Evolutionary conservation across 768 basidiomycete genomes (phyloP).

Genomic region (Favolaschia claudopus): DNA sequence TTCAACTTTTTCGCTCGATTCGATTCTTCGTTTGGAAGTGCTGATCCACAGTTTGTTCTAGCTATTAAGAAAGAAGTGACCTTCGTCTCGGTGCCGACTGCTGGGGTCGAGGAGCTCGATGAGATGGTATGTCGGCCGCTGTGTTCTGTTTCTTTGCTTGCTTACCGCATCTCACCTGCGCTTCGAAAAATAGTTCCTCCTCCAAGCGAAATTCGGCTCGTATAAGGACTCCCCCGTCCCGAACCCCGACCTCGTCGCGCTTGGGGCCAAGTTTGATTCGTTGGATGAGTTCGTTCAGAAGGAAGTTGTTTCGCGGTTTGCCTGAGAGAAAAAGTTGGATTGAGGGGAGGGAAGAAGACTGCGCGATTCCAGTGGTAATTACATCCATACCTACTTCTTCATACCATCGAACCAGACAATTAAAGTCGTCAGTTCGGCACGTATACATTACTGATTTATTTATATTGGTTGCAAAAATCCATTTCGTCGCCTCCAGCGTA

Average conservation of each 20-base stretch:
- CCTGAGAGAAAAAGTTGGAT: too few relatives aligned
- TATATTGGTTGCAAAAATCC: too few relatives aligned
- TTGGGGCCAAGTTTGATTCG: constrained; percentile 23
- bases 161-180: too few relatives aligned
- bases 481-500: too few relatives aligned
- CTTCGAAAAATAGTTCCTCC: too few relatives aligned
- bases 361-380: too few relatives aligned
- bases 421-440: too few relatives aligned
- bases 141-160: neutral
- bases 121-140: constrained; percentile 26
- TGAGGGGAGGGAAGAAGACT: too few relatives aligned
- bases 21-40: neutral
- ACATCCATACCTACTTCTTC: too few relatives aligned
- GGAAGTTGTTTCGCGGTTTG: constrained; percentile 9
- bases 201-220: constrained; percentile 8
- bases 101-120: constrained; percentile 19
- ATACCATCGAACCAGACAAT: too few relatives aligned
- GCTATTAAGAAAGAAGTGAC: constrained; percentile 22
- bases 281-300: constrained; percentile 21
- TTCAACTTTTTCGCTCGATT: constrained; percentile 25
- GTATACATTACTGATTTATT: too few relatives aligned
- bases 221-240: constrained; percentile 15
- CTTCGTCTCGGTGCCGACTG: constrained; percentile 5
- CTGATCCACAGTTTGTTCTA: neutral
- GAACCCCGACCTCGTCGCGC: constrained; percentile 19